Conservation (phyloP, 2,329 filamentous ascomycete genomes). For the Ophiocordyceps australis region DNA sequence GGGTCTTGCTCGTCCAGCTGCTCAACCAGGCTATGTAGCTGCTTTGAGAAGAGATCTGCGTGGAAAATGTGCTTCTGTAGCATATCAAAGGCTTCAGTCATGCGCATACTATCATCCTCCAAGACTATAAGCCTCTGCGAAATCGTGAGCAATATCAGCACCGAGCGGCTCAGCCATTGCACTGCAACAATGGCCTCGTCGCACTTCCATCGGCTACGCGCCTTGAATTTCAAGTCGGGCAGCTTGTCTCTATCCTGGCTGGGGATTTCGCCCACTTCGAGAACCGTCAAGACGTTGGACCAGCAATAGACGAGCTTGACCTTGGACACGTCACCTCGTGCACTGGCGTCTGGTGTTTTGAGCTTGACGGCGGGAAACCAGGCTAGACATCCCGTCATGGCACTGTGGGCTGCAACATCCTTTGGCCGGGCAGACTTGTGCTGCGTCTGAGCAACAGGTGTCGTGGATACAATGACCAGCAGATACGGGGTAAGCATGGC, state of each 20-base stretch:
- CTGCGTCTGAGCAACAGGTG: conserved; percentile 87
- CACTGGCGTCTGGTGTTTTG: conserved; percentile 52
- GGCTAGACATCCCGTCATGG: conserved; percentile 82
- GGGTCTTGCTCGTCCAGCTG: conserved; percentile 72
- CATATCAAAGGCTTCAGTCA: conserved; percentile 89
- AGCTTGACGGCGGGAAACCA: conserved; percentile 96
- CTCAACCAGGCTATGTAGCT: conserved; percentile 72
- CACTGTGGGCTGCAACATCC: conserved; percentile 74
- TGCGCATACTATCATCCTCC: conserved; percentile 73
- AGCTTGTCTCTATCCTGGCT: conserved; percentile 58
- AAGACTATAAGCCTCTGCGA: conserved; percentile 85
- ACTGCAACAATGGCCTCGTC: conserved; percentile 92
- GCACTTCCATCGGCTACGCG: conserved; percentile 77
- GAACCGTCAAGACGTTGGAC: conserved; percentile 90
- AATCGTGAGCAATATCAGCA: conserved; percentile 80
- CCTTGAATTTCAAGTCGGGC: conserved; percentile 58
- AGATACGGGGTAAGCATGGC: conserved; percentile 93
- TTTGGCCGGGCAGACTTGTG: conserved; percentile 86
- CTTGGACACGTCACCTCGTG: conserved; percentile 51
- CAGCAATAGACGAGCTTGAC: conserved; percentile 93
- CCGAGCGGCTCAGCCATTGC: conserved; percentile 90
- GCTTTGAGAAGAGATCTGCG: conserved; percentile 72
- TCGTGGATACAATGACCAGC: conserved; percentile 92
- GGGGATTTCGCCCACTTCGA: conserved; percentile 66
- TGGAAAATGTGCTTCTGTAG: conserved; percentile 88